These are phyloP conservation scores for Mytilinidion resinicola DNA, from an alignment of 495 filamentous ascomycete species.

Conservation along the genomic window DNA sequence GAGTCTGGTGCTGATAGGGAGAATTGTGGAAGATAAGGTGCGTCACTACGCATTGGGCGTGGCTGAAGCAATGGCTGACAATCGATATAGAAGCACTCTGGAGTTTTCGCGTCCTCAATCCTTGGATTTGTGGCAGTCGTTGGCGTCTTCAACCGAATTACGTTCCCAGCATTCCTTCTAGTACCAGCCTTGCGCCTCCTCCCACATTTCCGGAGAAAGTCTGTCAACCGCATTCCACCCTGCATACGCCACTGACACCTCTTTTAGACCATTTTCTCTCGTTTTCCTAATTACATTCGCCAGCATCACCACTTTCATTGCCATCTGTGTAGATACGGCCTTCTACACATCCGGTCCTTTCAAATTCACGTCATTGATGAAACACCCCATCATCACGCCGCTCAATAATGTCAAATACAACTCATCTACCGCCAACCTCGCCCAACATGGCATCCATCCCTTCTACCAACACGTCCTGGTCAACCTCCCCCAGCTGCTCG, in stretches of 20 bases:
- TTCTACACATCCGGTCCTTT: conserved; percentile 63
- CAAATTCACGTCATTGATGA: conserved; percentile 46
- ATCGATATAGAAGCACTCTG: conserved; percentile 56
- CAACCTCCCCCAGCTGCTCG: conserved; percentile 84
- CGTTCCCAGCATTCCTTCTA: conserved; percentile 85
- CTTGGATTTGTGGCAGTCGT: conserved; percentile 76
- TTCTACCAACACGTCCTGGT: conserved; percentile 80
- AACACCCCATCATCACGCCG: conserved; percentile 71
- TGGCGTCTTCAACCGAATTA: conserved; percentile 91
- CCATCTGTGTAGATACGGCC: conserved; percentile 71
- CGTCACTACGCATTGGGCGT: conserved; percentile 15
- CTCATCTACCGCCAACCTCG: conserved; percentile 64
- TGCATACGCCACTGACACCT: conserved; percentile 14
- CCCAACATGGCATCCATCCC: conserved; percentile 85
- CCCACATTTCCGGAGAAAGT: conserved; percentile 80
- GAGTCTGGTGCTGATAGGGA: conserved; percentile 82
- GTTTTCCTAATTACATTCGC: conserved; percentile 54
- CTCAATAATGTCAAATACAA: conserved; percentile 92
- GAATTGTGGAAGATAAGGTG: conserved; percentile 74
- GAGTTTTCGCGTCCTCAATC: conserved; percentile 64
- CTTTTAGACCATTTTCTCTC: conserved; percentile 60
- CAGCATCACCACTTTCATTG: conserved; percentile 57
- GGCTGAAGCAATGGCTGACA: conserved; percentile 8
- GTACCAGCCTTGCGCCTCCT: conserved; percentile 74
- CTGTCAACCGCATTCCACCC: conserved; percentile 26